Percentiles rank a stretch among this genome's conserved stretches.
These are phyloP conservation scores for Monilinia fructicola DNA, from an alignment of 2,329 filamentous ascomycete species.

Conservation along the genomic window DNA sequence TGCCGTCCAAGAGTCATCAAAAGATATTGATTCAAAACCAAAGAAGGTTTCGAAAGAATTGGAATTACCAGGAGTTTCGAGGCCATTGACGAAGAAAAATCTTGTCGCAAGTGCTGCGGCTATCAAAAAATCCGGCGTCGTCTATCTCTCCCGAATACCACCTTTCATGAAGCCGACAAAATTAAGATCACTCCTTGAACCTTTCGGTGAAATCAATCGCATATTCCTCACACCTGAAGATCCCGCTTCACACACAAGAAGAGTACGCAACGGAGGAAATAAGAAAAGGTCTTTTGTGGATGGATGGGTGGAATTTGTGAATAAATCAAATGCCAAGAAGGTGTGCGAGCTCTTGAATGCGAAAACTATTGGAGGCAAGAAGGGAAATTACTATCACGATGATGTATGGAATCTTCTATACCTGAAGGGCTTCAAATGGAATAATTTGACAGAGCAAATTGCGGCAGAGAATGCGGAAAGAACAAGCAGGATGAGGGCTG, in stretches of 20 bases:
- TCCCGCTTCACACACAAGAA: slow-evolving; percentile 61
- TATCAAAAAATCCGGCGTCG: slow-evolving; percentile 71
- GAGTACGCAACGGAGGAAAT: slow-evolving; percentile 73
- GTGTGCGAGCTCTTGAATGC: slow-evolving; percentile 75
- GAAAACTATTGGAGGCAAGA: slow-evolving; percentile 77
- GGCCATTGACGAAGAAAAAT: slow-evolving; percentile 64
- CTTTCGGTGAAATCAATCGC: slow-evolving; percentile 73
- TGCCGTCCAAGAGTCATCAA: slow-evolving; percentile 28
- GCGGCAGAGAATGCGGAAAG: slow-evolving; percentile 78
- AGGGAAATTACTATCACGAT: slow-evolving; percentile 78
- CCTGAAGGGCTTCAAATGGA: slow-evolving; percentile 81
- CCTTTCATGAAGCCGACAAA: slow-evolving; percentile 87
- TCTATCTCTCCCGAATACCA: slow-evolving; percentile 81
- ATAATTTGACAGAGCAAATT: slow-evolving; percentile 72
- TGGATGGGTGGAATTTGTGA: slow-evolving; percentile 81
- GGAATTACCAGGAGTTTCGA: slow-evolving; percentile 51
- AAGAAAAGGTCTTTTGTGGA: slow-evolving; percentile 81
- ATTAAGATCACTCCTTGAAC: slow-evolving; percentile 70
- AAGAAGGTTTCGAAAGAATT: slow-evolving; percentile 37
- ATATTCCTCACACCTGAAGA: slow-evolving; percentile 80
- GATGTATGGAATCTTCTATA: slow-evolving; percentile 86
- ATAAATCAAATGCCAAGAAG: slow-evolving; percentile 75
- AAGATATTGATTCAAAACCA: slow-evolving; percentile 21
- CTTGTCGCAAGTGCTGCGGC: slow-evolving; percentile 63
- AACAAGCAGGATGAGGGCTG: slow-evolving; percentile 70